A percentile compares a stretch with the other conserved stretches of the same genome.
phyloP scores from a whole-genome alignment of 441 rosid species.

The Theobroma grandiflorum region DNA sequence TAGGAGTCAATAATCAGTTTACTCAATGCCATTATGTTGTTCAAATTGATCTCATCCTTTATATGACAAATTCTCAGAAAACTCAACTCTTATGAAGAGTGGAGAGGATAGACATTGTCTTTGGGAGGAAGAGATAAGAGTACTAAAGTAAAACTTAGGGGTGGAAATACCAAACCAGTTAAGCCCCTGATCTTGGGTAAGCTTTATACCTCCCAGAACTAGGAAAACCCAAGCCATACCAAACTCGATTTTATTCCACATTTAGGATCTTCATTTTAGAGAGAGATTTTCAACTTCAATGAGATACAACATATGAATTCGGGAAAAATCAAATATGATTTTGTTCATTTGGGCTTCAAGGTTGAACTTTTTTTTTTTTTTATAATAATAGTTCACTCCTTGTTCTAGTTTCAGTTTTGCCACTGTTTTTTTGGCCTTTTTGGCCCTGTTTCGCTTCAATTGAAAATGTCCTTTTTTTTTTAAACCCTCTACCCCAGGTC shows the following conservation, averaged over 20 bases:
- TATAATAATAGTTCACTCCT: background rate
- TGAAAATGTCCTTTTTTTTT: background rate
- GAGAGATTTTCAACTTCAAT: background rate
- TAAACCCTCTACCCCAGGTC: background rate
- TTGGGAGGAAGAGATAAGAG: background rate
- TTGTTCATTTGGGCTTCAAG: background rate
- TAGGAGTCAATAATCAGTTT: background rate
- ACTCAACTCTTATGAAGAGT: background rate
- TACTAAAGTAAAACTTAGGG: background rate
- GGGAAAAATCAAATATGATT: background rate
- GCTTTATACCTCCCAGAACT: background rate
- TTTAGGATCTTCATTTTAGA: background rate
- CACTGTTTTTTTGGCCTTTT: background rate
- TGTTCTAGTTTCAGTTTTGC: background rate
- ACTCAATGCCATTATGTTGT: background rate
- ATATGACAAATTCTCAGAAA: background rate
- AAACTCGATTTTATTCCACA: background rate
- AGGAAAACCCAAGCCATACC: background rate
- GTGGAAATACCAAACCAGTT: background rate
- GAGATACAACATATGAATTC: background rate
- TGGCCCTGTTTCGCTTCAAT: background rate
- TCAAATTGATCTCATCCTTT: conserved; percentile 14
- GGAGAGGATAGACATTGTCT: background rate
- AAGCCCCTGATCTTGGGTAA: background rate
- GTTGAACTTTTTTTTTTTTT: background rate